Percentiles rank a stretch among this genome's conserved stretches.
Evolutionary conservation across 2,329 filamentous ascomycete genomes (phyloP).

Genomic region (Fusarium sp.): DNA sequence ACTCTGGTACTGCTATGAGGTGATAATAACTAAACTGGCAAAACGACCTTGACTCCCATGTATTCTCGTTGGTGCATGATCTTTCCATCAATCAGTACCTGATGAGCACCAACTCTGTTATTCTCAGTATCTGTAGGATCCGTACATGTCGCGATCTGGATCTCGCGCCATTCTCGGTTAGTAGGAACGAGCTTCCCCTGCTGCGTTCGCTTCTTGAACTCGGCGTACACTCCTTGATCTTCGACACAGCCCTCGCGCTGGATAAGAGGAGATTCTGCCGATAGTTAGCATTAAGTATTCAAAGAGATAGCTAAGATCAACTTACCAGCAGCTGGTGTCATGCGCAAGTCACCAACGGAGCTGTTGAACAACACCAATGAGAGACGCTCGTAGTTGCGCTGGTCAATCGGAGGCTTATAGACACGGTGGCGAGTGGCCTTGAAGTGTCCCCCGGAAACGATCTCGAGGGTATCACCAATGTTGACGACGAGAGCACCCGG

Average conservation of each 20-base stretch:
- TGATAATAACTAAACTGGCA: slow-evolving; percentile 46
- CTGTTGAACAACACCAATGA: slow-evolving; percentile 57
- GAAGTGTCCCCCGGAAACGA: slow-evolving; percentile 33
- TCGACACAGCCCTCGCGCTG: slow-evolving; percentile 53
- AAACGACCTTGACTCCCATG: slow-evolving; percentile 56
- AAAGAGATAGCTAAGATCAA: not conserved
- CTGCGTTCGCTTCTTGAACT: slow-evolving; percentile 54
- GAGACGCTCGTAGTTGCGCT: slow-evolving; percentile 49
- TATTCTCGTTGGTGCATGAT: slow-evolving; percentile 57
- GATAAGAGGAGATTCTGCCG: slow-evolving; percentile 42
- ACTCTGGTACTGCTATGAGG: rapidly evolving
- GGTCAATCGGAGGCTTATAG: slow-evolving; percentile 28
- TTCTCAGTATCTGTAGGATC: slow-evolving; percentile 53
- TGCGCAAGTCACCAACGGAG: slow-evolving; percentile 54
- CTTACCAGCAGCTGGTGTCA: slow-evolving; percentile 49
- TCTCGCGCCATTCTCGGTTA: slow-evolving; percentile 59
- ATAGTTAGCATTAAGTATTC: too few species aligned
- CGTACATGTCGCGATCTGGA: slow-evolving; percentile 55
- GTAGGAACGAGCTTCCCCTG: slow-evolving; percentile 54
- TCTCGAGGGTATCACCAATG: slow-evolving; percentile 33
- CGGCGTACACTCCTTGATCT: slow-evolving; percentile 56
- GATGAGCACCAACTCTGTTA: slow-evolving; percentile 53
- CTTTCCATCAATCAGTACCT: slow-evolving; percentile 55
- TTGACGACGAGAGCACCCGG: slow-evolving; percentile 35
- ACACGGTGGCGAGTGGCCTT: slow-evolving; percentile 34